Base-by-base conservation (phyloP, 2,329 filamentous ascomycete species). In the Pseudogymnoascus sp. region DNA sequence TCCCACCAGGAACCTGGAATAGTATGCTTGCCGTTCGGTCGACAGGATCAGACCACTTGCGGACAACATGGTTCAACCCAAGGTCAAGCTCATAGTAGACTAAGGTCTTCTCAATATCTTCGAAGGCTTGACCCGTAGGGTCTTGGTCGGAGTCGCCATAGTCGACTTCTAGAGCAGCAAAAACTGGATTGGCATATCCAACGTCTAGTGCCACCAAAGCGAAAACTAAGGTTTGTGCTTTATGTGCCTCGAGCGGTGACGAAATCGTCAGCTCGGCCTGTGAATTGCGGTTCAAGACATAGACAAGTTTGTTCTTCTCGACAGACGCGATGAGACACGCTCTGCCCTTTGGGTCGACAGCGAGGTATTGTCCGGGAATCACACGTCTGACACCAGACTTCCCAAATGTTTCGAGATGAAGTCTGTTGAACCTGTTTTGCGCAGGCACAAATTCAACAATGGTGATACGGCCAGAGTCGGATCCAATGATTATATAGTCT, bases 281-380 rank as follows among this genome's bases (percentile, higher is more conserved):
- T 2, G 92, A 85, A 76, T 96, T 96, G 67, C 95, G 88, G 75
- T 97, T 97, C 68, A 99, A 82, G 70, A 99, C 93, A 76, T 99
- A 99, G 68, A 99, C 94, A 62, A 99, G 88, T 79, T 99, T 99
- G 79, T 97, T 99, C 83, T 99, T 99, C 78, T 99, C 95, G 61
- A 93, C 83, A 4, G 92, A 93, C 8, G 94, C 92, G 65, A 97
- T 90, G 72, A 99, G 82, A 72, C 93, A 96, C 61, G 95, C 95
- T 78, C 94, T 86, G 62, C 94, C 94, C 75, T 96, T 96, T 29
- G 94, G 94, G 71, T 99, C 94, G 60, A 91, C 90, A 5, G 93
- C 94, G 29, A 99, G 83, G 72, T 97, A 99, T 75, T 99, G 92
- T 64, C 95, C 94, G 2, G 95, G 94, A 48, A 99, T 85, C 37